These are phyloP conservation scores for Colletotrichum tropicale DNA, from an alignment of 2,329 filamentous ascomycete species.

Conservation along the genomic window DNA sequence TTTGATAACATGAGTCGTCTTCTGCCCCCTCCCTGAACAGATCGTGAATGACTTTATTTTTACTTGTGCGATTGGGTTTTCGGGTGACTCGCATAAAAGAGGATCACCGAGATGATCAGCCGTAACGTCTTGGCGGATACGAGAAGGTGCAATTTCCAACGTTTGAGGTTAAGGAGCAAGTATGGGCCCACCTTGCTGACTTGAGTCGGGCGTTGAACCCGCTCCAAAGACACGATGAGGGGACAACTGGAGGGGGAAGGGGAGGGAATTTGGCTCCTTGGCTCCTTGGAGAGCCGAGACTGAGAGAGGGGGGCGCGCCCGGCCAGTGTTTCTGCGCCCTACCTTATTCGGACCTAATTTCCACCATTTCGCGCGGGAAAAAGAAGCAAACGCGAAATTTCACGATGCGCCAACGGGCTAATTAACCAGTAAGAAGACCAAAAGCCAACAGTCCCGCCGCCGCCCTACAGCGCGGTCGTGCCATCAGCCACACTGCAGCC, in stretches of 20 bases:
- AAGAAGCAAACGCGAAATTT: not conserved
- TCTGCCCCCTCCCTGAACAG: not conserved
- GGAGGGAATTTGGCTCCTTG: not conserved
- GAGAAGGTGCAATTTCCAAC: not conserved
- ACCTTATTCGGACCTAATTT: conserved; percentile 11
- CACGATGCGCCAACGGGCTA: not conserved
- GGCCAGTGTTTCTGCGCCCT: not conserved
- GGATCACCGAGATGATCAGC: not conserved
- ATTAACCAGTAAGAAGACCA: not conserved
- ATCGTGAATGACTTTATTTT: not conserved
- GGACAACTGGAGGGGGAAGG: not conserved
- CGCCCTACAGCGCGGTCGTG: not conserved
- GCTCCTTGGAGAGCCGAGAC: not conserved
- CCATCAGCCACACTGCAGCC: not conserved
- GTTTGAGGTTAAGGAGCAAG: conserved; percentile 6
- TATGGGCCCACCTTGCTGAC: not conserved
- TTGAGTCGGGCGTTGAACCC: not conserved
- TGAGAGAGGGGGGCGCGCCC: not conserved
- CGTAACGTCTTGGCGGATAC: not conserved
- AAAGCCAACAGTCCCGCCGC: not conserved
- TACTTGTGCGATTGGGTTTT: not conserved
- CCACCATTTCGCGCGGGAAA: not conserved
- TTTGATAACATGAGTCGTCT: not conserved
- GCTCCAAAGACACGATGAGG: not conserved
- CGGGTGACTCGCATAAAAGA: not conserved